Evolutionary conservation across 192 early-diverging fungal species (phyloP).

Genomic region (Jimgerdemannia flammicorona): DNA sequence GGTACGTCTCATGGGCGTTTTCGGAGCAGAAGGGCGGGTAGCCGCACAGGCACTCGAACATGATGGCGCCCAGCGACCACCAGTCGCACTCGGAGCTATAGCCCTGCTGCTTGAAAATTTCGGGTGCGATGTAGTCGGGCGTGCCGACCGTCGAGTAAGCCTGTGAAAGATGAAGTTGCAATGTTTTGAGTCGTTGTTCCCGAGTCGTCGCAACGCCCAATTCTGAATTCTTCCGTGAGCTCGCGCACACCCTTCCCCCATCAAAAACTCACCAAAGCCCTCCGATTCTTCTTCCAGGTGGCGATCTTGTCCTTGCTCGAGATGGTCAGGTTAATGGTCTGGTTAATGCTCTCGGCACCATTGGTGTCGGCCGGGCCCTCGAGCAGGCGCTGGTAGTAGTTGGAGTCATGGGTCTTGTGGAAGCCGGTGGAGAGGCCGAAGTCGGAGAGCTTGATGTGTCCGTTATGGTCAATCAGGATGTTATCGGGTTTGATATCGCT

Average conservation of each 20-base stretch:
- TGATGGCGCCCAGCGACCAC: slow-evolving; percentile 99
- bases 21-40: slow-evolving; percentile 98
- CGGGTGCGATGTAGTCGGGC: slow-evolving; percentile 93
- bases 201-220: background rate
- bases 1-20: slow-evolving; percentile 92
- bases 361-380: slow-evolving; percentile 56
- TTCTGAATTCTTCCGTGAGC: too few species aligned
- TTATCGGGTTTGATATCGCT: slow-evolving; percentile 86
- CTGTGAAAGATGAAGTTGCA: slow-evolving; percentile 20
- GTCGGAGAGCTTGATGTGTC: slow-evolving; percentile 99
- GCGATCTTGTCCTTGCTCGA: slow-evolving; percentile 92
- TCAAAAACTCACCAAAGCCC: slow-evolving; percentile 62
- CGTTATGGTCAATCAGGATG: slow-evolving; percentile 93
- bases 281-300: slow-evolving; percentile 97
- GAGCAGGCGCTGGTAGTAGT: slow-evolving; percentile 84
- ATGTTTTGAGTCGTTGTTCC: background rate
- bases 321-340: slow-evolving; percentile 57
- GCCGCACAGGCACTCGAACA: slow-evolving; percentile 98
- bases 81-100: slow-evolving; percentile 99
- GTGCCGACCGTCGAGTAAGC: slow-evolving; percentile 99
- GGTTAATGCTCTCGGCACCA: slow-evolving; percentile 74
- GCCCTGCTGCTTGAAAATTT: slow-evolving; percentile 91
- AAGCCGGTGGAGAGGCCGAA: slow-evolving; percentile 99
- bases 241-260: background rate
- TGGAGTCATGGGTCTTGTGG: slow-evolving; percentile 97